Conservation (phyloP, 2,329 filamentous ascomycete genomes). For the Aspergillus glaucus region DNA sequence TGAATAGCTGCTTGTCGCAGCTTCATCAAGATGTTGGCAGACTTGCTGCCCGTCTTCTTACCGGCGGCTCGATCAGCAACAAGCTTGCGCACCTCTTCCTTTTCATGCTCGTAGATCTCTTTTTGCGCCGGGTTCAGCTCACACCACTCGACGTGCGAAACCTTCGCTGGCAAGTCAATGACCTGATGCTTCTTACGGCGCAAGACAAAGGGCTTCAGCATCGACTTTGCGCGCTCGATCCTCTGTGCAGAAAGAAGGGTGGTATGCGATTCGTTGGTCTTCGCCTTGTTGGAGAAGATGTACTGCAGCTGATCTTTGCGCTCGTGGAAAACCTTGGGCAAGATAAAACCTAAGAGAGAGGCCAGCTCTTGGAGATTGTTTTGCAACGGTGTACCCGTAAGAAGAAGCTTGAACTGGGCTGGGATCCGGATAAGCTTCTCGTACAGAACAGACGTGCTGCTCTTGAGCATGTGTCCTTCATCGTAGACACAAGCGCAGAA, state of each 20-base stretch:
- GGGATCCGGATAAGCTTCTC: conserved; percentile 69
- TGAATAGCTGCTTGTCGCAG: conserved; percentile 90
- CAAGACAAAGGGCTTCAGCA: conserved; percentile 91
- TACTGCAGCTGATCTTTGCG: conserved; percentile 72
- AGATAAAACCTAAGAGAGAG: conserved; percentile 86
- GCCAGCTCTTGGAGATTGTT: conserved; percentile 94
- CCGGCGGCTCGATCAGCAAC: conserved; percentile 53
- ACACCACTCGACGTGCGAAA: conserved; percentile 70
- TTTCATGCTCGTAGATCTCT: conserved; percentile 65
- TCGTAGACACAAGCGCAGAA: conserved; percentile 71
- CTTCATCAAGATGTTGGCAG: conserved; percentile 73
- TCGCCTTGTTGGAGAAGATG: conserved; percentile 89
- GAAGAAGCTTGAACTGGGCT: conserved; percentile 75
- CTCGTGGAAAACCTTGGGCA: conserved; percentile 73
- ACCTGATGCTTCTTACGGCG: conserved; percentile 92
- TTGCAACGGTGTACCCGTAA: conserved; percentile 88
- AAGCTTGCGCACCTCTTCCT: conserved; percentile 56
- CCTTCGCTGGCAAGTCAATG: conserved; percentile 77
- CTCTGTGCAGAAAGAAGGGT: conserved; percentile 81
- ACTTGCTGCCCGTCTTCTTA: conserved; percentile 50
- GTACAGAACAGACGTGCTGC: conserved; percentile 75
- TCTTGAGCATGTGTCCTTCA: conserved; percentile 91
- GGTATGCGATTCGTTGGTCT: conserved; percentile 65
- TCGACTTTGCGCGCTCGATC: conserved; percentile 78
- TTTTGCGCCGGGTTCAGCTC: conserved; percentile 68